Conservation (phyloP, 148 eudicot species). For the Vaccinium macrocarpon region DNA sequence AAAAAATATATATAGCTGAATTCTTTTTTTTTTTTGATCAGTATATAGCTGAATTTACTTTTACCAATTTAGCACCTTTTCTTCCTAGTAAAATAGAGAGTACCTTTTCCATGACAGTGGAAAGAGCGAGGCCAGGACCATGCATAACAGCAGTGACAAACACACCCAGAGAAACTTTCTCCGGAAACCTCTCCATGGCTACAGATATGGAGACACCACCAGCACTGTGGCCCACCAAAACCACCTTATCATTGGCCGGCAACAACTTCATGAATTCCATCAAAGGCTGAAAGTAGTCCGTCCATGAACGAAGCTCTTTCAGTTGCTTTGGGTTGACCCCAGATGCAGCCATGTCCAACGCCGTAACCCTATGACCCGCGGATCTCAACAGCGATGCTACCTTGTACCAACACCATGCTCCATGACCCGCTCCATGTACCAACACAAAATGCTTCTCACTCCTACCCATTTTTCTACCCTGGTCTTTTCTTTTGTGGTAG, state of each 20-base stretch:
- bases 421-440: constrained; percentile 44
- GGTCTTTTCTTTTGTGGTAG: background rate
- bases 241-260: constrained; percentile 20
- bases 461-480: background rate
- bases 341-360: constrained; percentile 35
- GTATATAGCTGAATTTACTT: too few species aligned
- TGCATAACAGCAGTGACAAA: constrained; percentile 33
- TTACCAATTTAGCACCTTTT: too few species aligned
- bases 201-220: constrained; percentile 29
- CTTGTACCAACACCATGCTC: constrained; percentile 55
- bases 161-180: constrained; percentile 29
- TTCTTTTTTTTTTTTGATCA: too few species aligned
- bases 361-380: constrained; percentile 31
- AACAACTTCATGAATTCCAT: constrained; percentile 27
- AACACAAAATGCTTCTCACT: constrained; percentile 36
- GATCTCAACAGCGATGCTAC: constrained; percentile 25
- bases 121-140: constrained; percentile 17
- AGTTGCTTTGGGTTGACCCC: constrained; percentile 24
- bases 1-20: too few species aligned
- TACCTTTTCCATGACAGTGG: constrained; percentile 23
- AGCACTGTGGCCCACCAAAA: constrained; percentile 30
- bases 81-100: background rate
- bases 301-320: constrained; percentile 21
- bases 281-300: constrained; percentile 24
- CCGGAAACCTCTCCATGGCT: constrained; percentile 31